Base-by-base conservation (phyloP, 148 eudicot species). In the Silene latifolia region DNA sequence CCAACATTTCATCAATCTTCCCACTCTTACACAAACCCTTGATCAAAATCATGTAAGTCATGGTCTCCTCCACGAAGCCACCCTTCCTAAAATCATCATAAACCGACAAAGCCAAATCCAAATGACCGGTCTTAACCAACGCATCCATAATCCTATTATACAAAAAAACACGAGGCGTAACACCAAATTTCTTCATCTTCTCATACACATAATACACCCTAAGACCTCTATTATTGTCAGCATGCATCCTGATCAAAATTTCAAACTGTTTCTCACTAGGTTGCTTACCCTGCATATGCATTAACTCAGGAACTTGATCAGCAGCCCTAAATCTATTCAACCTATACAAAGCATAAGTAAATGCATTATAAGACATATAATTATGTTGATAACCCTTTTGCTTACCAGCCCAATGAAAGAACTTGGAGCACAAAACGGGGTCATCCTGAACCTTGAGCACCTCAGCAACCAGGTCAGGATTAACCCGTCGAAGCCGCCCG, bases 361-460 rank as follows among this genome's bases (percentile, higher is more conserved):
- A 90, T 1, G 98, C 98, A 82, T 95, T 92, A 59, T 95, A 95
- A 72, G 92, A 85, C 68, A 83, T 83, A 57, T 80, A 95, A 80
- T 82, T 93, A 73, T 95, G 98, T 61, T 78, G 82, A 73, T 86
- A 94, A 8, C 98, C 97, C 81, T 91, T 94, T 75, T 94, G 98
- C 82, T 91, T 91, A 82, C 98, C 97, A 73, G 98, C 97, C 98
- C 98, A 94, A 69, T 90, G 88, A 66, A 94, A 94, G 84, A 94
- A 90, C 88, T 87, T 91, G 60, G 98, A 83, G 10, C 90, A 82
- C 23, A 87, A 20, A 42, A 74, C 64, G 0, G 93, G 92, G 69
- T 94, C 97, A n/a, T 74, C 73, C 72, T 82, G 85, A 3, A 86
- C 87, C 78, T 90, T 91, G 3, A 94, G 87, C 1, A 94, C 96